Conservation (phyloP, 805 yeast genomes). For the Sugiyamaella boreocaroliniensis region DNA sequence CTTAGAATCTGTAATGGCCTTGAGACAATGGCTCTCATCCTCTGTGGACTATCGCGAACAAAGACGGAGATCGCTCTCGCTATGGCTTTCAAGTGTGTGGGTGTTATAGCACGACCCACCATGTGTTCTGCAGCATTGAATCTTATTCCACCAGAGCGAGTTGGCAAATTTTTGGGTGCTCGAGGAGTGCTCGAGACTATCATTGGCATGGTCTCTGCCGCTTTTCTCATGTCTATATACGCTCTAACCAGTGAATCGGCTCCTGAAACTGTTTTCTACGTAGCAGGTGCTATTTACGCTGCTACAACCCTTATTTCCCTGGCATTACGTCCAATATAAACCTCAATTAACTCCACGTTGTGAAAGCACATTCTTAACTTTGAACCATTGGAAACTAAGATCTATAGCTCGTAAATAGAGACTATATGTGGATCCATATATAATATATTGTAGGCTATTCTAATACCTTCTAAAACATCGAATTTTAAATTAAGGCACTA, state of each 20-base stretch:
- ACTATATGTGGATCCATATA: too few species aligned
- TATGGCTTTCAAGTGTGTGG: background rate
- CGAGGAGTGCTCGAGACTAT: background rate
- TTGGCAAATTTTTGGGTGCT: slow-evolving; percentile 4
- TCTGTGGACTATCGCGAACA: background rate
- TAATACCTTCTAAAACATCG: background rate
- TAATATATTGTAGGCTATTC: background rate
- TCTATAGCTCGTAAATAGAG: too few species aligned
- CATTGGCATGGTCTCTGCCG: background rate
- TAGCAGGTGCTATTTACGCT: background rate
- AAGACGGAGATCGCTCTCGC: background rate
- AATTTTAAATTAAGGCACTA: slow-evolving; percentile 20
- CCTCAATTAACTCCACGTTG: too few species aligned
- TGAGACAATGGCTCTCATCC: background rate
- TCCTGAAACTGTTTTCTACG: background rate
- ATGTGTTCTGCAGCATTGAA: slow-evolving; percentile 1
- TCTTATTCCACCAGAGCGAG: background rate
- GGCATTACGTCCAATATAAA: background rate
- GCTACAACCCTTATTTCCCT: background rate
- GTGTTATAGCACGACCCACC: slow-evolving; percentile 2
- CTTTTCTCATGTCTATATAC: background rate
- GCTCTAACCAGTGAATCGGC: background rate
- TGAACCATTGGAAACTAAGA: too few species aligned
- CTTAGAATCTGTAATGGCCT: background rate
- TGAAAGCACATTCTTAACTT: too few species aligned